phyloP scores from a whole-genome alignment of 2,329 filamentous ascomycete species.

The Cyanodermella asteris region DNA sequence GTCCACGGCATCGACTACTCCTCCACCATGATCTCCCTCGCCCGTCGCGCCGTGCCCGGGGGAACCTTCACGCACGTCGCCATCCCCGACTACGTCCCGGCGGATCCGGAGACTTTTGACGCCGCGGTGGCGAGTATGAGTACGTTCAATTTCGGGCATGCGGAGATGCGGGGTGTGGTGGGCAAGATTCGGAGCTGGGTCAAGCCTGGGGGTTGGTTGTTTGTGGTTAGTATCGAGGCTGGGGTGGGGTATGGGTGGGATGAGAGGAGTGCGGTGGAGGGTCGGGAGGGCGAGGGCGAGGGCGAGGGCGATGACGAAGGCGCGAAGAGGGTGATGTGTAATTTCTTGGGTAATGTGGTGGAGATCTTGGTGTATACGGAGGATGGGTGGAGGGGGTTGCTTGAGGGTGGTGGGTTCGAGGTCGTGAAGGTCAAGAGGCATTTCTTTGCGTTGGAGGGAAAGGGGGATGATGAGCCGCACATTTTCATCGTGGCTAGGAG shows the following conservation, averaged over 20 bases:
- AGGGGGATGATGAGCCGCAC: too few species aligned
- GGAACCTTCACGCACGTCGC: constrained; percentile 6
- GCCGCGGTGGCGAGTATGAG: constrained; percentile 5
- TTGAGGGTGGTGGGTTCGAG: too few species aligned
- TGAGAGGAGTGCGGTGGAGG: not conserved
- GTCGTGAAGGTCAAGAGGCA: too few species aligned
- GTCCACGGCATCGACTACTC: constrained; percentile 15
- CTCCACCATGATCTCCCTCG: constrained; percentile 11
- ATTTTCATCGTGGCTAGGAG: too few species aligned
- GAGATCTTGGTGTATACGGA: constrained; percentile 1
- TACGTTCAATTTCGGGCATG: constrained; percentile 4
- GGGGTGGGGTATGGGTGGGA: too few species aligned
- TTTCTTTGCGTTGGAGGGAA: too few species aligned
- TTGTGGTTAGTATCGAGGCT: constrained; percentile 6
- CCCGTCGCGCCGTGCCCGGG: constrained; percentile 6
- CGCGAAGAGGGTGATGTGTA: constrained; percentile 2
- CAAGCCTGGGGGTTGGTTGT: constrained; percentile 5
- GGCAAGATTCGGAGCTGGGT: constrained; percentile 6
- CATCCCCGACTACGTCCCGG: constrained; percentile 6
- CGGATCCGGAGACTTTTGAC: constrained; percentile 3
- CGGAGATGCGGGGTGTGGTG: constrained; percentile 3
- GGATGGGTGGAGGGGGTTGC: constrained; percentile 2
- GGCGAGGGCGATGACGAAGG: constrained; percentile 3
- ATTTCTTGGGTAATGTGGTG: constrained; percentile 4
- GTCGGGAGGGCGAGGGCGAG: constrained; percentile 4